Conservation (phyloP, 495 filamentous ascomycete species). For the Xylaria cubensis region DNA sequence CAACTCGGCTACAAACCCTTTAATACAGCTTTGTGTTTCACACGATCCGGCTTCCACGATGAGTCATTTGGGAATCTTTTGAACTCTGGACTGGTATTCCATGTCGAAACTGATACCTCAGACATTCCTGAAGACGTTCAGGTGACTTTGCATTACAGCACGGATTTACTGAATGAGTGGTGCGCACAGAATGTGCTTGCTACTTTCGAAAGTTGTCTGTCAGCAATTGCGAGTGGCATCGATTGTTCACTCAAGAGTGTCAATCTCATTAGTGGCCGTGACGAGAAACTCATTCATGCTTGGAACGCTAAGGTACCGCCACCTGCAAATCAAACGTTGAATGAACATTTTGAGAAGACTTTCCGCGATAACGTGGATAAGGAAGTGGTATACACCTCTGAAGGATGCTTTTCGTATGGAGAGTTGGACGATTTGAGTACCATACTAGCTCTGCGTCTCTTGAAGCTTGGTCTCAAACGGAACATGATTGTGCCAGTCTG, state of each 20-base stretch:
- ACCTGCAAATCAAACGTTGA: constrained; percentile 4
- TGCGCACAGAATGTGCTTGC: constrained; percentile 7
- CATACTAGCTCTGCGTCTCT: background rate
- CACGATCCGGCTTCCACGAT: background rate
- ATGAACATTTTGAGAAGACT: constrained; percentile 4
- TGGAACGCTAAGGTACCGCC: background rate
- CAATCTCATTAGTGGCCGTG: background rate
- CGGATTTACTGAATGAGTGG: constrained; percentile 3
- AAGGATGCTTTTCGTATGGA: background rate
- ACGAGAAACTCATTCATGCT: background rate
- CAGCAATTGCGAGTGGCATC: background rate
- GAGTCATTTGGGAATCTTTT: background rate
- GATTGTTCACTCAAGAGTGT: background rate
- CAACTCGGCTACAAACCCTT: background rate
- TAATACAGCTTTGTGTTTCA: constrained; percentile 1
- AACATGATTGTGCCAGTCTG: background rate
- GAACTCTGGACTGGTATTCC: background rate
- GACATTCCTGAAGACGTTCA: background rate
- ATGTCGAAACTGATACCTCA: background rate
- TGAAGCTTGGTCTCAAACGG: background rate
- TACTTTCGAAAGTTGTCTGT: background rate
- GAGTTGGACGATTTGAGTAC: background rate
- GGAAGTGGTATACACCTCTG: constrained; percentile 5
- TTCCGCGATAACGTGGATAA: background rate
- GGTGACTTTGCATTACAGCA: constrained; percentile 6